Conservation (phyloP, 345 rosid species). For the Combretum micranthum region DNA sequence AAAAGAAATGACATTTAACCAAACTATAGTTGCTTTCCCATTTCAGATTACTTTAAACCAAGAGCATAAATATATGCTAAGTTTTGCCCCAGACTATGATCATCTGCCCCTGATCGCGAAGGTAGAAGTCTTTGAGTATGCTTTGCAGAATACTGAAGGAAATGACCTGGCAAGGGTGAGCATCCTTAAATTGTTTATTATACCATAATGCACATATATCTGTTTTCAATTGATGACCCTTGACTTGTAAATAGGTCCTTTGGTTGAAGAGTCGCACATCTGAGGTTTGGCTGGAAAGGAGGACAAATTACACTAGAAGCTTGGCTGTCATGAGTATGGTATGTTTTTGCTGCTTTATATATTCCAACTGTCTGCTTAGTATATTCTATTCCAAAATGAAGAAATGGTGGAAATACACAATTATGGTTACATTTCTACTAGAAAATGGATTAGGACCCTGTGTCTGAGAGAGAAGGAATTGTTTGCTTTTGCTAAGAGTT, state of each 20-base stretch:
- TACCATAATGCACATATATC: constrained; percentile 2
- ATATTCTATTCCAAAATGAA: not conserved
- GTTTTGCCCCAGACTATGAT: constrained; percentile 92
- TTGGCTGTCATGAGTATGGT: constrained; percentile 99
- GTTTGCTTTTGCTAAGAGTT: no score
- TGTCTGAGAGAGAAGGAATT: no score
- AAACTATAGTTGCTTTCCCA: constrained; percentile 6
- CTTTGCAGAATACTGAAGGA: constrained; percentile 87
- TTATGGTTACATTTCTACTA: no score
- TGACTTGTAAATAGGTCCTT: constrained; percentile 57
- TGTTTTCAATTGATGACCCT: constrained; percentile 2
- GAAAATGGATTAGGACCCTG: no score
- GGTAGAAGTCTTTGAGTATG: constrained; percentile 89
- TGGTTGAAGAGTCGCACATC: constrained; percentile 99
- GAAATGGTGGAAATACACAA: no score
- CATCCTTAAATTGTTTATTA: constrained; percentile 1
- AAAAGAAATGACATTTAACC: no score
- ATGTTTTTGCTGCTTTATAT: constrained; percentile 23
- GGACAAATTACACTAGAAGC: constrained; percentile 96
- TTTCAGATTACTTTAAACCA: constrained; percentile 82
- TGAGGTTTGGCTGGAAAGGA: constrained; percentile 97
- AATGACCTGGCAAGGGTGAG: constrained; percentile 90
- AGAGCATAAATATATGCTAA: constrained; percentile 88
- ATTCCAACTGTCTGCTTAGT: not conserved
- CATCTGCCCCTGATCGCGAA: constrained; percentile 87